Evolutionary conservation across 768 basidiomycete genomes (phyloP).

Genomic region (Hygrophorus russula): DNA sequence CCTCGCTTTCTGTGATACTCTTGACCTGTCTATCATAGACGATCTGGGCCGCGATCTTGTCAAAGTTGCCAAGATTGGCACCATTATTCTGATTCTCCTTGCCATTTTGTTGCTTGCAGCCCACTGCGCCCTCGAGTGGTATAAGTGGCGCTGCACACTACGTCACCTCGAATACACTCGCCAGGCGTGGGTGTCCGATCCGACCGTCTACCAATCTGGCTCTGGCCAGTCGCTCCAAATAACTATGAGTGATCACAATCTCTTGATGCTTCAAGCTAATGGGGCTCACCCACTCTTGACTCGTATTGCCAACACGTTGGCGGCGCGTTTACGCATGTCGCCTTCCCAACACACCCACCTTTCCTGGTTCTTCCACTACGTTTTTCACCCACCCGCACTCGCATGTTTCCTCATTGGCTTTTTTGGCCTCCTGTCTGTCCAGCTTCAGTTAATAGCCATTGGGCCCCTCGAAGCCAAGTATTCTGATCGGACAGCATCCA

Average conservation of each 20-base stretch:
- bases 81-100: constrained; percentile 57
- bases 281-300: constrained; percentile 66
- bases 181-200: constrained; percentile 68
- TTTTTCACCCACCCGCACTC: constrained; percentile 85
- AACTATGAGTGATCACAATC: constrained; percentile 61
- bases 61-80: constrained; percentile 69
- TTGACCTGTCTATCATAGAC: constrained; percentile 83
- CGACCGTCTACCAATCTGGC: constrained; percentile 39
- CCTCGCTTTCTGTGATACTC: constrained; percentile 61
- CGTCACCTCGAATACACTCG: constrained; percentile 57
- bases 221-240: constrained; percentile 35
- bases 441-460: constrained; percentile 79
- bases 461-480: constrained; percentile 63
- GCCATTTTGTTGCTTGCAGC: constrained; percentile 66
- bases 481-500: constrained; percentile 44
- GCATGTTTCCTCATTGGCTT: constrained; percentile 90
- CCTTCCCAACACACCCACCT: constrained; percentile 56
- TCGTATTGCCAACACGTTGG: constrained; percentile 45
- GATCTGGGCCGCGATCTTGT: constrained; percentile 73
- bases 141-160: constrained; percentile 71
- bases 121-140: constrained; percentile 78
- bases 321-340: constrained; percentile 39
- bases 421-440: constrained; percentile 76
- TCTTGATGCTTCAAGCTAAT: constrained; percentile 63
- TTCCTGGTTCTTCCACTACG: constrained; percentile 84